A percentile compares a stretch with the other conserved stretches of the same genome.
Conservation (phyloP, 2,329 filamentous ascomycete species). For the Ophiosphaerella narmari region DNA sequence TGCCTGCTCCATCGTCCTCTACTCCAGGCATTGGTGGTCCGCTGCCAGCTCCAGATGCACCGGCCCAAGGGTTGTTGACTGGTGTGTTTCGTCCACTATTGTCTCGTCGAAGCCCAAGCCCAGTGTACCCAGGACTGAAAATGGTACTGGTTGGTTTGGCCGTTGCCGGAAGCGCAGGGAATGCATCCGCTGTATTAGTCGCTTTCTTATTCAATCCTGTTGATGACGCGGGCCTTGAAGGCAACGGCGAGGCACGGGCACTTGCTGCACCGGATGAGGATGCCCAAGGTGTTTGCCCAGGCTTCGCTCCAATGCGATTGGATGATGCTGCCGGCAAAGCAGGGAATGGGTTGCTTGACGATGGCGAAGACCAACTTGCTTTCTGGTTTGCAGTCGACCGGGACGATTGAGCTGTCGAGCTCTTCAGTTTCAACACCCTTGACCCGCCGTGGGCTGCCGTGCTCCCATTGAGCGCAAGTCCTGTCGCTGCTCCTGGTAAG, state of each 20-base stretch:
- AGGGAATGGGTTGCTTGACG: constrained; percentile 39
- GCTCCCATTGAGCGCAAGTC: constrained; percentile 45
- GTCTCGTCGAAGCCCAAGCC: constrained; percentile 50
- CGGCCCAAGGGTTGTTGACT: constrained; percentile 48
- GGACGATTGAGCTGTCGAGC: constrained; percentile 69
- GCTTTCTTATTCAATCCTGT: constrained; percentile 31
- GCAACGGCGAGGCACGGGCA: constrained; percentile 45
- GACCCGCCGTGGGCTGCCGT: constrained; percentile 58
- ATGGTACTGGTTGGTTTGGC: constrained; percentile 67
- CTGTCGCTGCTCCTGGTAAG: constrained; percentile 68
- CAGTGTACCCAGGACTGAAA: constrained; percentile 56
- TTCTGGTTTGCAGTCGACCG: constrained; percentile 62
- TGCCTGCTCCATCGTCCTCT: constrained; percentile 36
- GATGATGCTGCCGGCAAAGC: constrained; percentile 33
- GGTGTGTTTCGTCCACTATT: constrained; percentile 47
- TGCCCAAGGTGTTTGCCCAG: constrained; percentile 44
- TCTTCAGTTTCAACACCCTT: constrained; percentile 70
- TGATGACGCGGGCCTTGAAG: constrained; percentile 39
- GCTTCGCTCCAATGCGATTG: constrained; percentile 40
- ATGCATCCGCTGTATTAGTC: constrained; percentile 60
- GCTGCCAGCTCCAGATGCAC: constrained; percentile 33
- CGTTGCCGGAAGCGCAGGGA: constrained; percentile 81
- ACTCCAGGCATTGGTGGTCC: constrained; percentile 26
- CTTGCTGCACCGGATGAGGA: constrained; percentile 36
- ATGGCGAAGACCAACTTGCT: constrained; percentile 61